phyloP scores from a whole-genome alignment of 2,329 filamentous ascomycete genomes.

The Botrytis byssoidea region DNA sequence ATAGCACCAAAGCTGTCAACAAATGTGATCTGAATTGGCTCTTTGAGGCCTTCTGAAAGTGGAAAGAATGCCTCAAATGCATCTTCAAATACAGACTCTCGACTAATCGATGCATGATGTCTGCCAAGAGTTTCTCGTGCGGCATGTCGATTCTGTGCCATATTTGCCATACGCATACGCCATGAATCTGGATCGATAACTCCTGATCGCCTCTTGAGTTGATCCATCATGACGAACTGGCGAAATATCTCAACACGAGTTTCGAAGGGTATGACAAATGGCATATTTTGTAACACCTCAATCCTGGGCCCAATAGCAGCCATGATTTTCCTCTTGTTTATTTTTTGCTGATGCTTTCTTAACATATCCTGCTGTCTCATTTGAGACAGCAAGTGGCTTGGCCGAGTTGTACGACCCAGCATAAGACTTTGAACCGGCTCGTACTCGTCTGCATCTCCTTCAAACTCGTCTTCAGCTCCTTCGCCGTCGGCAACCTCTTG shows the following conservation, averaged over 20 bases:
- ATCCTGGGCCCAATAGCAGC: conserved; percentile 81
- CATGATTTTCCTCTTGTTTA: conserved; percentile 67
- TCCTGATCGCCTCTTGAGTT: conserved; percentile 69
- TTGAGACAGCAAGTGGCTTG: conserved; percentile 47
- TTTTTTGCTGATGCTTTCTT: conserved; percentile 62
- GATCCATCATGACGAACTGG: conserved; percentile 85
- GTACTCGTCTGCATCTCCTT: conserved; percentile 45
- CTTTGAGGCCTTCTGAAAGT: conserved; percentile 80
- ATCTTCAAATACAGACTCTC: conserved; percentile 79
- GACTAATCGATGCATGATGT: conserved; percentile 77
- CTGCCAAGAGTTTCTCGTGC: conserved; percentile 47
- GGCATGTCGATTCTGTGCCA: conserved; percentile 24
- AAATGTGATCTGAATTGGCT: conserved; percentile 95
- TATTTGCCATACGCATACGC: conserved; percentile 55
- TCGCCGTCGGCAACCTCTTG: conserved; percentile 63
- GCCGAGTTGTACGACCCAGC: conserved; percentile 57
- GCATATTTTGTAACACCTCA: conserved; percentile 92
- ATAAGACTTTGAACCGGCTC: conserved; percentile 41
- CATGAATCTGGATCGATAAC: conserved; percentile 71
- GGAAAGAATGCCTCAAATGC: conserved; percentile 81
- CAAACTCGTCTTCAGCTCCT: conserved; percentile 35
- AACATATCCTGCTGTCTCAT: conserved; percentile 61
- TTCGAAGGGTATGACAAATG: conserved; percentile 92
- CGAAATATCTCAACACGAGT: conserved; percentile 90
- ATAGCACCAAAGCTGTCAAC: conserved; percentile 82